These are phyloP conservation scores for Nannizziopsis arthrosporioides DNA, from an alignment of 2,329 filamentous ascomycete genomes.

Conservation along the genomic window DNA sequence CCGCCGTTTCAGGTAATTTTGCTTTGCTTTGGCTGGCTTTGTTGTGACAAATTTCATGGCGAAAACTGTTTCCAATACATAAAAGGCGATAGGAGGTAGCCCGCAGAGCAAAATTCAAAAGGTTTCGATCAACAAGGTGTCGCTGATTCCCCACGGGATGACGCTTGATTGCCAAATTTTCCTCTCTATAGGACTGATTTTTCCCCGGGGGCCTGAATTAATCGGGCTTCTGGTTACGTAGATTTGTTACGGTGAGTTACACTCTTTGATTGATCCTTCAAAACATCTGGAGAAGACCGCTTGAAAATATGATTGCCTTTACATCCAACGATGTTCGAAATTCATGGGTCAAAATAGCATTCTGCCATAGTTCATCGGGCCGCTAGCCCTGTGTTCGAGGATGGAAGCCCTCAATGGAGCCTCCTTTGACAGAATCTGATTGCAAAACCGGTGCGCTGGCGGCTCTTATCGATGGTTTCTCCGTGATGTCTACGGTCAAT, in stretches of 20 bases:
- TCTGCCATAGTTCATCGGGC: slow-evolving; percentile 45
- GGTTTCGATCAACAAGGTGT: slow-evolving; percentile 57
- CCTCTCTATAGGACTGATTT: slow-evolving; percentile 14
- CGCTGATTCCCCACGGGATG: slow-evolving; percentile 68
- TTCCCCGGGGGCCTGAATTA: not conserved
- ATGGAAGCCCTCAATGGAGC: slow-evolving; percentile 34
- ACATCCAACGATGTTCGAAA: too few species aligned
- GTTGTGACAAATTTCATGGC: slow-evolving; percentile 7
- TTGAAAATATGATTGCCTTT: not conserved
- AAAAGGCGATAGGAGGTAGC: slow-evolving; percentile 4
- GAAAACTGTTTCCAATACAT: slow-evolving; percentile 4
- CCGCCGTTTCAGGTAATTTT: slow-evolving; percentile 52
- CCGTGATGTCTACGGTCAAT: slow-evolving; percentile 26
- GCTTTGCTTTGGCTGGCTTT: slow-evolving; percentile 3
- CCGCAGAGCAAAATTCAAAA: slow-evolving; percentile 16
- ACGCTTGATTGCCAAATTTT: slow-evolving; percentile 81
- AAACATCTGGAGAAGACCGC: not conserved
- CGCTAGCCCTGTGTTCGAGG: slow-evolving; percentile 24
- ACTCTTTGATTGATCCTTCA: not conserved
- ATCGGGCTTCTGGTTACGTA: not conserved
- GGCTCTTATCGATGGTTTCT: slow-evolving; percentile 19
- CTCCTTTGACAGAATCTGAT: slow-evolving; percentile 26
- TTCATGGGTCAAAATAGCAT: slow-evolving; percentile 27
- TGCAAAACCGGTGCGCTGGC: slow-evolving; percentile 23
- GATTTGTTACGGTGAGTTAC: not conserved